Evolutionary conservation across 1,284 basidiomycete genomes (phyloP).

Genomic region (Boletus semigastroideus): DNA sequence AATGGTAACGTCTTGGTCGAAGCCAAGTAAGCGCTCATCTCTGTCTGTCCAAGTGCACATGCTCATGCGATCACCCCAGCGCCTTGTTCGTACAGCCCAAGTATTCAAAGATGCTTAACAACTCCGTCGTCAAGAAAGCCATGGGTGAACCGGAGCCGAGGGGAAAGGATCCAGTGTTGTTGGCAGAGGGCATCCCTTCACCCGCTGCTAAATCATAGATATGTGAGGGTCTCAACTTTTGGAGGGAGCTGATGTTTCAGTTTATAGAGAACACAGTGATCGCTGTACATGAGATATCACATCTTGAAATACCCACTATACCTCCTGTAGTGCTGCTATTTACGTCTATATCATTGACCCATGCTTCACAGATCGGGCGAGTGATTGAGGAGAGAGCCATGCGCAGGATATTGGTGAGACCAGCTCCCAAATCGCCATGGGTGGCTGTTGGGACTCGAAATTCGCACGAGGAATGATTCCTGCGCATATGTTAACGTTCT

Average conservation of each 20-base stretch:
- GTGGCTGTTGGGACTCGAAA: too few species aligned
- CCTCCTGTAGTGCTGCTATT: neutral
- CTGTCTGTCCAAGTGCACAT: neutral
- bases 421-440: too few species aligned
- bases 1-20: slow-evolving; percentile 79
- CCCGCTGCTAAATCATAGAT: slow-evolving; percentile 30
- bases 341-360: too few species aligned
- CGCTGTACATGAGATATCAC: neutral
- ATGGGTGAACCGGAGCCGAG: slow-evolving; percentile 47
- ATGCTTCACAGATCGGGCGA: too few species aligned
- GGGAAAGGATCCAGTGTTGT: slow-evolving; percentile 22
- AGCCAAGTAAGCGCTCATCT: slow-evolving; percentile 56
- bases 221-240: neutral
- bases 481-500: too few species aligned
- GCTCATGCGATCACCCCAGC: slow-evolving; percentile 34
- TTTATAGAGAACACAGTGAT: slow-evolving; percentile 2
- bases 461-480: too few species aligned
- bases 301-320: slow-evolving; percentile 7
- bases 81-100: slow-evolving; percentile 83
- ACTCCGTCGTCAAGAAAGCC: slow-evolving; percentile 41
- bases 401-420: too few species aligned
- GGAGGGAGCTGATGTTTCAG: neutral
- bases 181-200: slow-evolving; percentile 28
- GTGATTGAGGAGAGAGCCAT: too few species aligned
- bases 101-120: slow-evolving; percentile 74